Evolutionary conservation across 306 rosid genomes (phyloP).

Genomic region (Castanea crenata): DNA sequence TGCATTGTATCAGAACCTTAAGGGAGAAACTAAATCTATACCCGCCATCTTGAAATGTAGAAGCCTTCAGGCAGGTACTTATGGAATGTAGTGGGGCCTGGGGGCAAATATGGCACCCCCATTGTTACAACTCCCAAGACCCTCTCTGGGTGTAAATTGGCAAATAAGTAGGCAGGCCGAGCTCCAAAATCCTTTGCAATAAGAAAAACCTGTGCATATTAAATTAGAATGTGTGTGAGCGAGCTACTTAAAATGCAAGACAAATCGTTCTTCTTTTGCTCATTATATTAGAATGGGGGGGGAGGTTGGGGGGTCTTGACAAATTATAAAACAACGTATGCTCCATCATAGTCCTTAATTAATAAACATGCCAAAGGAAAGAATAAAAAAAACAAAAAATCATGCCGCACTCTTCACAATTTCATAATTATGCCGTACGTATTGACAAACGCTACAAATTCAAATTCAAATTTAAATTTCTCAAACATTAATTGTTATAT

Average conservation of each 20-base stretch:
- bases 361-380: too few relatives aligned
- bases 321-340: too few relatives aligned
- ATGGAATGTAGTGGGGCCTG: constrained; percentile 18
- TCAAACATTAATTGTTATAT: fast-evolving
- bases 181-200: constrained; percentile 80
- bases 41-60: constrained; percentile 76
- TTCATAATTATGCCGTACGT: too few relatives aligned
- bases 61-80: constrained; percentile 64
- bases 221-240: not conserved
- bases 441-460: too few relatives aligned
- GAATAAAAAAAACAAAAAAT: too few relatives aligned
- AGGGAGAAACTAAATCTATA: constrained; percentile 10
- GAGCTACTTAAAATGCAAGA: not conserved
- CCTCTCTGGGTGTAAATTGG: constrained; percentile 64
- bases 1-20: not conserved
- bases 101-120: constrained; percentile 63
- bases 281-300: too few relatives aligned
- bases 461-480: too few relatives aligned
- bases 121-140: constrained; percentile 66
- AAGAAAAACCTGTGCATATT: constrained; percentile 45
- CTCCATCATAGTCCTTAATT: too few relatives aligned
- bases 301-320: too few relatives aligned
- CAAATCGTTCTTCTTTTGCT: too few relatives aligned
- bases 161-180: constrained; percentile 46
- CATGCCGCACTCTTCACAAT: too few relatives aligned